Evolutionary conservation across 495 filamentous ascomycete species (phyloP).

Genomic region (Lophium mytilinum): DNA sequence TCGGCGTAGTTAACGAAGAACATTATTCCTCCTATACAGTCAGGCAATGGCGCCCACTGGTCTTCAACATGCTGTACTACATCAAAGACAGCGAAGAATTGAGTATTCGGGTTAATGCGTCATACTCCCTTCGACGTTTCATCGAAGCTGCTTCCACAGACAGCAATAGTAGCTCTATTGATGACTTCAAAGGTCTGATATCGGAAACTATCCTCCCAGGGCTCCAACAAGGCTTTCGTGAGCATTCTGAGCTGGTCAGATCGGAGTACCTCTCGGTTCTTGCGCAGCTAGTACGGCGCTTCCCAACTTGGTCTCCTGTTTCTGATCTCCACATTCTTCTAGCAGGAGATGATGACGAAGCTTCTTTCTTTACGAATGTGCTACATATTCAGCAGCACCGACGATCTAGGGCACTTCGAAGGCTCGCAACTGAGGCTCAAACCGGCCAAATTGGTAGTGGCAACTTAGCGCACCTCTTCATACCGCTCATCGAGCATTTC

Average conservation of each 20-base stretch:
- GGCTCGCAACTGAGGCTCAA: slow-evolving; percentile 58
- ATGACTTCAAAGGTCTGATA: slow-evolving; percentile 46
- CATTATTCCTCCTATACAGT: slow-evolving; percentile 46
- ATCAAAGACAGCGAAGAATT: slow-evolving; percentile 83
- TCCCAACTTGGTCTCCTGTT: slow-evolving; percentile 59
- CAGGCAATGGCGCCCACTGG: slow-evolving; percentile 82
- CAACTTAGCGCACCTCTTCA: slow-evolving; percentile 77
- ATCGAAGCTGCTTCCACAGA: slow-evolving; percentile 48
- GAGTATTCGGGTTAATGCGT: slow-evolving; percentile 75
- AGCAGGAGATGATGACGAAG: slow-evolving; percentile 71
- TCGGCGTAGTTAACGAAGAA: slow-evolving; percentile 59
- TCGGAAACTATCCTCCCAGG: slow-evolving; percentile 60
- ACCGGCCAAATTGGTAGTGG: slow-evolving; percentile 56
- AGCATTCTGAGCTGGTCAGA: slow-evolving; percentile 74
- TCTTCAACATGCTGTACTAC: slow-evolving; percentile 85
- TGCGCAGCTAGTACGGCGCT: slow-evolving; percentile 64
- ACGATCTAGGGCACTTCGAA: slow-evolving; percentile 72
- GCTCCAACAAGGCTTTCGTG: slow-evolving; percentile 62
- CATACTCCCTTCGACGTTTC: slow-evolving; percentile 73
- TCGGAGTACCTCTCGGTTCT: slow-evolving; percentile 70
- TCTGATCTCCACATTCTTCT: slow-evolving; percentile 68
- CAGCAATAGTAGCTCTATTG: slow-evolving; percentile 30
- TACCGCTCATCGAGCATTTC: slow-evolving; percentile 90
- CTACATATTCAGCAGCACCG: slow-evolving; percentile 86
- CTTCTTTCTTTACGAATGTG: slow-evolving; percentile 88